These are phyloP conservation scores for Toxoplasma gondii DNA, from an alignment of 169 alveolate genomes.

Conservation along the genomic window DNA sequence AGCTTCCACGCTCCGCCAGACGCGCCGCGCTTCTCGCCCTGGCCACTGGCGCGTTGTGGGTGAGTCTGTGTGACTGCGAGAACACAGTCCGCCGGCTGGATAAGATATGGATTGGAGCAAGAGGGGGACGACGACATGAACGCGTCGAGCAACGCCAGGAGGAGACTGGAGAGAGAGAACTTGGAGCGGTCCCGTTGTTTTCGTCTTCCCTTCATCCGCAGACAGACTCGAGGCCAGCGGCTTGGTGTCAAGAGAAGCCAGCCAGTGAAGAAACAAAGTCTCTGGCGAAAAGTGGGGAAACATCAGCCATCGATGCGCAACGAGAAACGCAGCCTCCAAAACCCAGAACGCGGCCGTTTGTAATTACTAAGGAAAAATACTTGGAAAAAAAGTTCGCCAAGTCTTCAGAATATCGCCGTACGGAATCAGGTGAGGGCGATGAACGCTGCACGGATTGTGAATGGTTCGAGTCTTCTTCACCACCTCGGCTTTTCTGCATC, in stretches of 20 bases:
- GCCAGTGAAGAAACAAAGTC: not conserved
- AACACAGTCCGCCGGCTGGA: no score
- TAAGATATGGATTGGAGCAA: no score
- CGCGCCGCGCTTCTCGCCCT: no score
- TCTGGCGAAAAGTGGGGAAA: not conserved
- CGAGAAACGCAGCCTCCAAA: not conserved
- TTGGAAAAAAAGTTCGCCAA: not conserved
- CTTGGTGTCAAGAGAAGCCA: not conserved
- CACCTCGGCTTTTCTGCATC: not conserved
- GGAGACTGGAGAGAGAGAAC: no score
- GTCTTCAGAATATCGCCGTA: conserved; percentile 7
- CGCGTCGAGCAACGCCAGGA: no score
- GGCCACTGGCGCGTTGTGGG: no score
- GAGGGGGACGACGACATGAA: no score
- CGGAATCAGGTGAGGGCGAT: conserved; percentile 5
- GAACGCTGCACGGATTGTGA: not conserved
- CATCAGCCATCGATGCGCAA: not conserved
- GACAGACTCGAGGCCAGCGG: not conserved
- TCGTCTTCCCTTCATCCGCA: not conserved
- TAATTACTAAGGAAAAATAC: not conserved
- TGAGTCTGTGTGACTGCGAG: no score
- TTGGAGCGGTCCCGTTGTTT: no score
- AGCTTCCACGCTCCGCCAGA: no score
- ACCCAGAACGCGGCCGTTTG: not conserved
- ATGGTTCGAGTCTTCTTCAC: not conserved